phyloP scores from a whole-genome alignment of 225 moss, liverwort and hornwort species.

The Physcomitrellopsis africana region DNA sequence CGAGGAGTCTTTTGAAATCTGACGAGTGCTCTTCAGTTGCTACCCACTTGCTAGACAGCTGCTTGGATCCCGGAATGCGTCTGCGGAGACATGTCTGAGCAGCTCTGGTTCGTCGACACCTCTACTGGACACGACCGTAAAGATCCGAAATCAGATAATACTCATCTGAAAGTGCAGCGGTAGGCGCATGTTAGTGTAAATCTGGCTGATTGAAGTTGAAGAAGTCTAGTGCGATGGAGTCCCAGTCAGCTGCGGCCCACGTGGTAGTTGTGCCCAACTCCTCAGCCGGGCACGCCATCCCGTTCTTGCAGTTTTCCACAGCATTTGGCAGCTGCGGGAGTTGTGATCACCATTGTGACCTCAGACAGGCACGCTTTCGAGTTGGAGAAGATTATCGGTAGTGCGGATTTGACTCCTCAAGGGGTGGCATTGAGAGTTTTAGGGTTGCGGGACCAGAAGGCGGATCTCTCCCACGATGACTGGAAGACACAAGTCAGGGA shows the following conservation, averaged over 20 bases:
- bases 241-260: not conserved
- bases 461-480: slow-evolving; percentile 21
- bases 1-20: no score
- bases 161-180: no score
- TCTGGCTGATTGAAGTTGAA: no score
- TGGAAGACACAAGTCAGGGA: not conserved
- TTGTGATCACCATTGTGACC: slow-evolving; percentile 23
- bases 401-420: slow-evolving; percentile 2
- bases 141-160: no score
- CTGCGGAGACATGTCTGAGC: no score
- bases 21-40: no score
- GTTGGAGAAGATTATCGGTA: not conserved
- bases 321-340: slow-evolving; percentile 22
- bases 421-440: slow-evolving; percentile 10
- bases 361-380: slow-evolving; percentile 21
- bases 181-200: no score
- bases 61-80: no score
- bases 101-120: no score
- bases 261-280: slow-evolving; percentile 14
- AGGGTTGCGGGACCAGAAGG: not conserved
- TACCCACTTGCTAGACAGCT: no score
- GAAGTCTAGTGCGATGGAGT: not conserved
- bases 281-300: slow-evolving; percentile 24
- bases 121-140: no score
- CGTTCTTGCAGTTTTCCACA: slow-evolving; percentile 21